Base-by-base conservation (phyloP, 208 protist species). In the Herpetomonas muscarum region DNA sequence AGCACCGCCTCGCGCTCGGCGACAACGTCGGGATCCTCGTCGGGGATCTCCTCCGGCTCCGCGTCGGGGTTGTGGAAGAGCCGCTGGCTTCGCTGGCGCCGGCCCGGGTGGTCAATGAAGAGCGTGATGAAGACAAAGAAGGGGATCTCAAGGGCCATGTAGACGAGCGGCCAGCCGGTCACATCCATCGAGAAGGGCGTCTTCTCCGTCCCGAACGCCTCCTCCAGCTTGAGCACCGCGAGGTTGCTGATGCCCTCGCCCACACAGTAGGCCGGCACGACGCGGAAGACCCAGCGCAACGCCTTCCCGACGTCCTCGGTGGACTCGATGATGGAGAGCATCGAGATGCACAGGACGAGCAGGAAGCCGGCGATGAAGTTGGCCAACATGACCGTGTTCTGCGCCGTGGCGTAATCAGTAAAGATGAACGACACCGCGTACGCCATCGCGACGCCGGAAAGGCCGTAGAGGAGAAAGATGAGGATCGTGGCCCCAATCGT, bases 291-390 rank as follows among this genome's bases (percentile, higher is more conserved):
- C 66, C 74, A 86, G 2, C 63, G 51, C 25, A 93, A 53, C 7
- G 54, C 58, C 15, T 69, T 55, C 17, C 62, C 64, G 5, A 73
- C 67, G 1, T 74, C 32, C 46, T 86, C 49, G 0, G 79, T 89
- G 15, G 50, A 60, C 46, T 65, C 58, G 19, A 84, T 44, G 2
- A 79, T 4, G 3, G 42, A 57, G 15, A 94, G 71, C 53, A 92
- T 74, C 30, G 66, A 59, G 34, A 82, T 67, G 50, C 62, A 45
- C 24, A 90, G 51, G 7, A 90, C 75, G 2, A 90, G 68, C 3
- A 94, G 55, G 41, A 90, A 89, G 44, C 87, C 87, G 37, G 75
- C 56, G 61, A 93, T 76, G 73, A 94, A 90, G 68, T 84, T 88
- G 28, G 64, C 59, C 12, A 90, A 39, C 70, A 90, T 74, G 1